These are phyloP conservation scores for Ogataea hybrid DNA, from an alignment of 1,139 yeast species.

Conservation along the genomic window DNA sequence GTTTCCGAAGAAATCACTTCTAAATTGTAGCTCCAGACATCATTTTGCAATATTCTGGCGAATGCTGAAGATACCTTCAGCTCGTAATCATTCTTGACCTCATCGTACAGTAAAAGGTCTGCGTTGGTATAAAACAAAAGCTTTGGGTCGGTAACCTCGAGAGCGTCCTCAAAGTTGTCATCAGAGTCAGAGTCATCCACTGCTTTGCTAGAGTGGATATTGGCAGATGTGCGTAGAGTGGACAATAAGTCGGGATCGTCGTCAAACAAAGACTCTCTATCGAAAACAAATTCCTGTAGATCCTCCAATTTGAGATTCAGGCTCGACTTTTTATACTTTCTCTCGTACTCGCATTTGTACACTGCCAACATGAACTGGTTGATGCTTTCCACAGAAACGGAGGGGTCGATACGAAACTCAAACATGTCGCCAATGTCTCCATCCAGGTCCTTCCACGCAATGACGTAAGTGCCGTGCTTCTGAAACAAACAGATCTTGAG, in stretches of 20 bases:
- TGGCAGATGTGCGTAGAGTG: constrained; percentile 14
- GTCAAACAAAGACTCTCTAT: constrained; percentile 28
- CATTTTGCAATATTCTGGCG: constrained; percentile 46
- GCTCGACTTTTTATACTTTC: constrained; percentile 63
- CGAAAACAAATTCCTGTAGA: constrained; percentile 54
- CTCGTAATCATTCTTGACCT: constrained; percentile 48
- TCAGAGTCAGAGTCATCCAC: constrained; percentile 27
- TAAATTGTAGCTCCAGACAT: constrained; percentile 52
- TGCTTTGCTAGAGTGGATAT: constrained; percentile 19
- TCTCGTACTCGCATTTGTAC: constrained; percentile 72
- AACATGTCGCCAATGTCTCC: constrained; percentile 88
- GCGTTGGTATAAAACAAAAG: constrained; percentile 28
- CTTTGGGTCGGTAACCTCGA: constrained; percentile 17
- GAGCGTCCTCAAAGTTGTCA: constrained; percentile 30
- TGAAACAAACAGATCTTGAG: constrained; percentile 47
- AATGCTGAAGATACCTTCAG: constrained; percentile 37
- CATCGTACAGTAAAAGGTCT: constrained; percentile 58
- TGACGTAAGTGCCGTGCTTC: constrained; percentile 44
- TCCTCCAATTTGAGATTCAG: constrained; percentile 44
- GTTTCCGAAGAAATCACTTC: constrained; percentile 37
- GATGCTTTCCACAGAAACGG: constrained; percentile 54
- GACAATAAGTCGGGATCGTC: constrained; percentile 18
- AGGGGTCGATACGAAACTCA: constrained; percentile 72
- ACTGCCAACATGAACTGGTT: constrained; percentile 64
- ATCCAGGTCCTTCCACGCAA: constrained; percentile 78